Percentiles rank a stretch among this genome's conserved stretches.
Evolutionary conservation across 345 rosid species (phyloP).

Genomic region (Populus alba): DNA sequence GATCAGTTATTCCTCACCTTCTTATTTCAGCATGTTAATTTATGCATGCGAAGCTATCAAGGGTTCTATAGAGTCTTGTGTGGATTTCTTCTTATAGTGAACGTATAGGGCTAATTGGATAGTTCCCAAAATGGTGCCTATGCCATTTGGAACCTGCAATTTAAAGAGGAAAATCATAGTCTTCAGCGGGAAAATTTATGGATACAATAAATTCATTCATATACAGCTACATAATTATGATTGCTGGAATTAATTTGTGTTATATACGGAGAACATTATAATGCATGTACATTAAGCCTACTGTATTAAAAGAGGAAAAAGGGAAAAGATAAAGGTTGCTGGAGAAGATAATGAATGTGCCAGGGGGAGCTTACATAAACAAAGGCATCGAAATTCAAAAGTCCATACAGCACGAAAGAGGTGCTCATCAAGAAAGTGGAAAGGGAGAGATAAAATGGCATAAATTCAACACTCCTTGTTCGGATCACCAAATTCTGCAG

Average conservation of each 20-base stretch:
- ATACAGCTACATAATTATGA: neutral
- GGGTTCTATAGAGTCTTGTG: conserved; percentile 47
- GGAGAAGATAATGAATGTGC: neutral
- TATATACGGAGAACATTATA: neutral
- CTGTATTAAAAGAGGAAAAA: neutral
- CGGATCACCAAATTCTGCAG: conserved; percentile 73
- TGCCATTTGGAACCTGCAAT: conserved; percentile 78
- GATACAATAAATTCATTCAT: neutral
- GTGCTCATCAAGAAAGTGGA: conserved; percentile 85
- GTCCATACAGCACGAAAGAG: conserved; percentile 65
- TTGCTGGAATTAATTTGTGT: neutral
- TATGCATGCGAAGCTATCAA: conserved; percentile 49
- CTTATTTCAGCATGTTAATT: neutral
- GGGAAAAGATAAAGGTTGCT: neutral
- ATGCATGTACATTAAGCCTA: neutral
- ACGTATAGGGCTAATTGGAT: conserved; percentile 63
- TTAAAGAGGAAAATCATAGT: conserved; percentile 11
- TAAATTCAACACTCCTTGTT: conserved; percentile 80
- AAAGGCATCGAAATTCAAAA: conserved; percentile 61
- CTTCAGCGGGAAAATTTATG: neutral
- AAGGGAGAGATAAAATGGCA: conserved; percentile 88
- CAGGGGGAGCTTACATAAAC: conserved; percentile 51
- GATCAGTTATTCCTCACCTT: neutral
- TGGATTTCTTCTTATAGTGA: conserved; percentile 41
- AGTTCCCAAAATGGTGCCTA: conserved; percentile 73